Conservation (phyloP, 371 early-diverging fungal species). For the Rhizopus arrhizus region DNA sequence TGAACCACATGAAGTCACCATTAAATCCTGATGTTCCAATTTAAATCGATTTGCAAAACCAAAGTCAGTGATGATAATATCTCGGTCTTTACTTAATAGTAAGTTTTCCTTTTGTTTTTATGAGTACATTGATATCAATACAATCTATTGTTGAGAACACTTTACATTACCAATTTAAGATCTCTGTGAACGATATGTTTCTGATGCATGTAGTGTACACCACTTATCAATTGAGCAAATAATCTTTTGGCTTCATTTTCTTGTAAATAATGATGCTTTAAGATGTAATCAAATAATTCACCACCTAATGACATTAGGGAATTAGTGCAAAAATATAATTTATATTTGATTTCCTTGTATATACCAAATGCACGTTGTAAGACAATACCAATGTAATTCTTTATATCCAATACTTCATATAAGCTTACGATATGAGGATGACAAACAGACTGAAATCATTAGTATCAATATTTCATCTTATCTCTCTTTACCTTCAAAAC, state of each 20-base stretch:
- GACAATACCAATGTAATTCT: conserved; percentile 64
- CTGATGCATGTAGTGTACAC: conserved; percentile 56
- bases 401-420: conserved; percentile 70
- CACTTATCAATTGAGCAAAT: conserved; percentile 73
- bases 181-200: conserved; percentile 68
- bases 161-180: conserved; percentile 54
- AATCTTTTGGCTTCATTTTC: conserved; percentile 63
- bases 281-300: conserved; percentile 72
- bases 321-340: neutral
- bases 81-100: conserved; percentile 78
- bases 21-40: conserved; percentile 60
- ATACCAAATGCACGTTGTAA: conserved; percentile 68
- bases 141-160: conserved; percentile 21
- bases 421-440: conserved; percentile 70
- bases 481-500: conserved; percentile 68
- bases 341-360: neutral
- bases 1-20: conserved; percentile 92
- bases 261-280: conserved; percentile 58
- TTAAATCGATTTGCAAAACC: conserved; percentile 95
- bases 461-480: neutral
- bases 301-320: conserved; percentile 22
- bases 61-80: conserved; percentile 96
- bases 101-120: conserved; percentile 73
- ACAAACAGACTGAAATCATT: conserved; percentile 23
- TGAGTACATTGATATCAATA: conserved; percentile 4